Evolutionary conservation across 2,329 filamentous ascomycete genomes (phyloP).

Genomic region (Colletotrichum camelliae): DNA sequence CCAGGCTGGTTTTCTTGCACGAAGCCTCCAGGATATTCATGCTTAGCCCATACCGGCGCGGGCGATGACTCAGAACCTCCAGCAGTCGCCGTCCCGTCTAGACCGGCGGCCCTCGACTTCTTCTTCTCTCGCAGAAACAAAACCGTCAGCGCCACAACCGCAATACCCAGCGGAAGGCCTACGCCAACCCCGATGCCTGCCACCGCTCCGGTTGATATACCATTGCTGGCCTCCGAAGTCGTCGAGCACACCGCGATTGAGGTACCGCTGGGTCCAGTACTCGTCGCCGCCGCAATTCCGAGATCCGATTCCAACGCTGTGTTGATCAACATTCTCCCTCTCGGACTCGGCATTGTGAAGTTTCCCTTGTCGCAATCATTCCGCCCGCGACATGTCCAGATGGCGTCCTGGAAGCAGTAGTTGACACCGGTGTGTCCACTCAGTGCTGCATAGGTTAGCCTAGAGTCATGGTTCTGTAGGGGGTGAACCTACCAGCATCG

Average conservation of each 20-base stretch:
- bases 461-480: background rate
- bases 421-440: background rate
- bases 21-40: background rate
- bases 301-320: background rate
- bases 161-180: constrained; percentile 1
- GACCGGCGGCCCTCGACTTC: background rate
- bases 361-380: background rate
- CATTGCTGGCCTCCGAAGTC: background rate
- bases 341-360: background rate
- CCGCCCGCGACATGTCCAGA: background rate
- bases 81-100: background rate
- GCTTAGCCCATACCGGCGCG: background rate
- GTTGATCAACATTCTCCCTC: background rate
- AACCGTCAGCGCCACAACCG: background rate
- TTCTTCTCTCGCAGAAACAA: constrained; percentile 15
- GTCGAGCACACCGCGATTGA: background rate
- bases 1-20: background rate
- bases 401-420: background rate
- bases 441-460: background rate
- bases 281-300: background rate
- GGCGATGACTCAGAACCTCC: background rate
- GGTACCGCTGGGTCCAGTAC: background rate
- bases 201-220: background rate
- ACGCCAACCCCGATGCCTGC: constrained; percentile 17
- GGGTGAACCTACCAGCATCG: background rate